These are phyloP conservation scores for Allomyces macrogynus DNA, from an alignment of 192 early-diverging fungal genomes.

Conservation along the genomic window DNA sequence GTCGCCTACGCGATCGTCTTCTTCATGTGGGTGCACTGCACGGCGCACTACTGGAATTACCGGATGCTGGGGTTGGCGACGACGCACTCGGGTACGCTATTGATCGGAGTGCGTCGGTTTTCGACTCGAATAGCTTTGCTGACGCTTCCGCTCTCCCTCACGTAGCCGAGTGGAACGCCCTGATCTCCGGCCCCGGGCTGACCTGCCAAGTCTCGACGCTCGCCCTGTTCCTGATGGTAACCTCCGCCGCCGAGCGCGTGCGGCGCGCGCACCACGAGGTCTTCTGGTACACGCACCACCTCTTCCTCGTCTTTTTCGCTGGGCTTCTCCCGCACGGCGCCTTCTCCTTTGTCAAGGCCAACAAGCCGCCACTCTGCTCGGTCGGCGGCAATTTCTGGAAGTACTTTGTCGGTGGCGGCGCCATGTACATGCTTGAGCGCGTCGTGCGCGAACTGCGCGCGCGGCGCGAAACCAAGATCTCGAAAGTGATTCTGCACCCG, in stretches of 20 bases:
- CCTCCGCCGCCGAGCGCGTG: slow-evolving; percentile 40
- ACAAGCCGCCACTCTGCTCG: slow-evolving; percentile 18
- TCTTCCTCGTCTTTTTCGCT: slow-evolving; percentile 68
- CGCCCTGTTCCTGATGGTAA: slow-evolving; percentile 54
- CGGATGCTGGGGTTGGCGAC: slow-evolving; percentile 14
- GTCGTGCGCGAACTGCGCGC: slow-evolving; percentile 50
- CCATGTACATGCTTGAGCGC: slow-evolving; percentile 51
- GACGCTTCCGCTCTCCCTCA: too few relatives aligned
- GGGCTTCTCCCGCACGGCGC: slow-evolving; percentile 57
- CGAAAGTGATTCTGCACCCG: slow-evolving; percentile 66
- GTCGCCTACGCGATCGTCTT: slow-evolving; percentile 59
- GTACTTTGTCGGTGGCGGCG: slow-evolving; percentile 29
- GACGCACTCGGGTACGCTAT: slow-evolving; percentile 2
- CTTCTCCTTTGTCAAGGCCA: slow-evolving; percentile 60
- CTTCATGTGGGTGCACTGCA: slow-evolving; percentile 48
- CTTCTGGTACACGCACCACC: slow-evolving; percentile 75
- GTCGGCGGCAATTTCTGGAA: slow-evolving; percentile 23
- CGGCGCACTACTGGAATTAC: slow-evolving; percentile 64
- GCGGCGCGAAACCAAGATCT: slow-evolving; percentile 39
- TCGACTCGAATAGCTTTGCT: too few relatives aligned
- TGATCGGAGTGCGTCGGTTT: slow-evolving; percentile 2
- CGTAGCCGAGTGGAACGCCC: slow-evolving; percentile 24
- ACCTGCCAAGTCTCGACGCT: slow-evolving; percentile 59
- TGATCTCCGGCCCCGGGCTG: slow-evolving; percentile 50
- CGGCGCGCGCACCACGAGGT: slow-evolving; percentile 43